These are phyloP conservation scores for Candida anglica DNA, from an alignment of 805 yeast genomes.

Conservation along the genomic window DNA sequence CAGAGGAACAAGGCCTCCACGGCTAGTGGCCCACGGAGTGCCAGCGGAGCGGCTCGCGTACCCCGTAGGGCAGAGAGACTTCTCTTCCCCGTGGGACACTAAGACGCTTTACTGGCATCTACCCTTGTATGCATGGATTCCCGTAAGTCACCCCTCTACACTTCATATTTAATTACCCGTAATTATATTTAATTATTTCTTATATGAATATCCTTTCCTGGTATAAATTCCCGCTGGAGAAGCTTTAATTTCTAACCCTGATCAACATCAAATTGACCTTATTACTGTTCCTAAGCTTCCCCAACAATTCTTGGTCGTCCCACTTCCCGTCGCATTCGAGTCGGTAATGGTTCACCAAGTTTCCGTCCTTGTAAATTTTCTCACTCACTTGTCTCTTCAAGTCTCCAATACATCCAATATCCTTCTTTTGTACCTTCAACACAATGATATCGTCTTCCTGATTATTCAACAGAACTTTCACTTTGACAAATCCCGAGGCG, in stretches of 20 bases:
- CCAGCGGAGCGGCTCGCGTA: too few relatives aligned
- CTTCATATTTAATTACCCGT: too few relatives aligned
- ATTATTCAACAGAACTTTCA: slow-evolving; percentile 22
- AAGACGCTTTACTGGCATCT: too few relatives aligned
- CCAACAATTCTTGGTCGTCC: slow-evolving; percentile 10
- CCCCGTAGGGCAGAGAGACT: too few relatives aligned
- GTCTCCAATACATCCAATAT: slow-evolving; percentile 19
- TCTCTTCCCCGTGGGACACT: too few relatives aligned
- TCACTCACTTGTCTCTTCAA: slow-evolving; percentile 22
- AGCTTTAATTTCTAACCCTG: slow-evolving; percentile 17
- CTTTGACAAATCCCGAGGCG: slow-evolving; percentile 14
- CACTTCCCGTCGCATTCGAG: slow-evolving; percentile 13
- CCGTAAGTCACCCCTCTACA: too few relatives aligned
- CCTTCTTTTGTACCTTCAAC: slow-evolving; percentile 17
- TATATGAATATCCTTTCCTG: too few relatives aligned
- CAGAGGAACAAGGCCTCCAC: too few relatives aligned
- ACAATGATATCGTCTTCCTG: slow-evolving; percentile 27
- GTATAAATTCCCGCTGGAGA: too few relatives aligned
- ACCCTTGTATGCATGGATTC: too few relatives aligned
- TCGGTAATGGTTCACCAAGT: slow-evolving; percentile 22
- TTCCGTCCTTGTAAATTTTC: slow-evolving; percentile 28
- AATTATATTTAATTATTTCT: too few relatives aligned
- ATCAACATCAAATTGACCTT: slow-evolving; percentile 23
- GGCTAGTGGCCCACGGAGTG: too few relatives aligned
- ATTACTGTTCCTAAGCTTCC: slow-evolving; percentile 13